These are phyloP conservation scores for Cutaneotrichosporon cutaneum DNA, from an alignment of 1,284 basidiomycete genomes.

Conservation along the genomic window DNA sequence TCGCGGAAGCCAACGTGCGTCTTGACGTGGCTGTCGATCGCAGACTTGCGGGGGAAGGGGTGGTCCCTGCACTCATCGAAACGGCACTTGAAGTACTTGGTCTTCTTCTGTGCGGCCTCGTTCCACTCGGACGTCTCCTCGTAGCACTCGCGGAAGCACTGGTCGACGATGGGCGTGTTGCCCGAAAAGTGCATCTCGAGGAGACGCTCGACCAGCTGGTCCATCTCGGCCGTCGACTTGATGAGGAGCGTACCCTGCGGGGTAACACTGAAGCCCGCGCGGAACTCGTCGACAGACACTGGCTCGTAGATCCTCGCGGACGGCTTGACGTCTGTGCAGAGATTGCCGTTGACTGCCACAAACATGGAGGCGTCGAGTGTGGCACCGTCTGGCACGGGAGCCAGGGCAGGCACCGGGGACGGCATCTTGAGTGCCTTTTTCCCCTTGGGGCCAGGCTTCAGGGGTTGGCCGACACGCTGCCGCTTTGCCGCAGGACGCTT, in stretches of 20 bases:
- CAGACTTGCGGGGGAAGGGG: constrained; percentile 26
- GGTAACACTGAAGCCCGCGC: constrained; percentile 15
- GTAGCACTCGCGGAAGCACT: constrained; percentile 29
- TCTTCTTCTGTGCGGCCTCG: constrained; percentile 25
- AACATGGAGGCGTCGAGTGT: not conserved
- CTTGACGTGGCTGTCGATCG: constrained; percentile 27
- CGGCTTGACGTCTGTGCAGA: not conserved
- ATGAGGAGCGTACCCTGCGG: constrained; percentile 19
- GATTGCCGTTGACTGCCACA: not conserved
- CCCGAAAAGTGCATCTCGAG: constrained; percentile 21
- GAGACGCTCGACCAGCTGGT: constrained; percentile 22
- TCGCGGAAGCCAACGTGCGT: constrained; percentile 26
- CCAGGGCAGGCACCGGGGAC: constrained; percentile 11
- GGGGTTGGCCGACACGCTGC: constrained; percentile 28
- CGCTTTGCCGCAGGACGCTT: constrained; percentile 21
- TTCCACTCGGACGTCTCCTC: constrained; percentile 22
- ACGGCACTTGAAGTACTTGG: constrained; percentile 28
- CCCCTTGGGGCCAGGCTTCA: constrained; percentile 34
- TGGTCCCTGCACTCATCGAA: constrained; percentile 26
- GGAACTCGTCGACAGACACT: constrained; percentile 25
- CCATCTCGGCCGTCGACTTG: constrained; percentile 17
- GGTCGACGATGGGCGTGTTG: constrained; percentile 20
- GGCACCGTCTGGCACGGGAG: not conserved
- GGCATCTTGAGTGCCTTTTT: constrained; percentile 19
- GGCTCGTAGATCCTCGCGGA: constrained; percentile 10